These are phyloP conservation scores for Lecanicillium sp. DNA, from an alignment of 2,329 filamentous ascomycete genomes.

Conservation along the genomic window DNA sequence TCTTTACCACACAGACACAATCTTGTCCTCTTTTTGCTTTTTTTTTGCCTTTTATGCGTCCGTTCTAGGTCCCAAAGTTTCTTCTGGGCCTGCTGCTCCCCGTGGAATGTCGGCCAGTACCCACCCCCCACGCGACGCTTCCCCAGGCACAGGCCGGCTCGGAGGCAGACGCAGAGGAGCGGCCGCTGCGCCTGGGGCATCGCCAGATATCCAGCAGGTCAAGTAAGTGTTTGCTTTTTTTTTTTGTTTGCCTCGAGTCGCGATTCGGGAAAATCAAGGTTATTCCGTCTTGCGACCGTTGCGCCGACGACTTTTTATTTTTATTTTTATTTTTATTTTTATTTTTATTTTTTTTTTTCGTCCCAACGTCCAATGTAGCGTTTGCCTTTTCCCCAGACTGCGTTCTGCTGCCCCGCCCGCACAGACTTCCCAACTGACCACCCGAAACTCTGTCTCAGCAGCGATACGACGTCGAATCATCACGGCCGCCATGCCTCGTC, in stretches of 20 bases:
- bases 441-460: slow-evolving; percentile 20
- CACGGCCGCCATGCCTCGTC: slow-evolving; percentile 25
- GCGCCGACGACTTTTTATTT: background rate
- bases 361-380: background rate
- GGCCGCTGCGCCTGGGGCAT: background rate
- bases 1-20: too few relatives aligned
- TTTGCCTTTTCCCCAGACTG: slow-evolving; percentile 1
- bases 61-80: too few relatives aligned
- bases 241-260: background rate
- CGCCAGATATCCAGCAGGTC: slow-evolving; percentile 5
- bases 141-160: background rate
- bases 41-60: too few relatives aligned
- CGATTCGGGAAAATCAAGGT: background rate
- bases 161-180: background rate
- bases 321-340: background rate
- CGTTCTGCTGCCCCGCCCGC: slow-evolving; percentile 3
- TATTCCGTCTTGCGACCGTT: too few relatives aligned
- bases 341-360: background rate
- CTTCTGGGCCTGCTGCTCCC: too few relatives aligned
- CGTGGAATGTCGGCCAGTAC: slow-evolving; percentile 3
- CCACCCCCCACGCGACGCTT: slow-evolving; percentile 15
- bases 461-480: slow-evolving; percentile 16
- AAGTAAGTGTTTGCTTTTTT: background rate
- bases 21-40: too few relatives aligned
- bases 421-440: background rate